phyloP scores from a whole-genome alignment of 345 rosid species.

The Brassica juncea region DNA sequence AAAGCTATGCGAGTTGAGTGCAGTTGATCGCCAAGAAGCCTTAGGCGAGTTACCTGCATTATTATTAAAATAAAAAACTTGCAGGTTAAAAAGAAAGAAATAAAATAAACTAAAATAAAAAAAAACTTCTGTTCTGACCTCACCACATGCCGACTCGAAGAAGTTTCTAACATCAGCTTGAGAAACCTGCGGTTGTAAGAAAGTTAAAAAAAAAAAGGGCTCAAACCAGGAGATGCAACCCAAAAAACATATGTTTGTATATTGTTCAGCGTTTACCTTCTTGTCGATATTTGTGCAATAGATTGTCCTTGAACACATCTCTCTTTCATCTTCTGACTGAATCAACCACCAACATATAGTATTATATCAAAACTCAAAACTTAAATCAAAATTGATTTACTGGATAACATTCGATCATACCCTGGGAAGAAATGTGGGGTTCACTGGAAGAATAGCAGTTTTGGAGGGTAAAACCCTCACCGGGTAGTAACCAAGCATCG shows the following conservation, averaged over 20 bases:
- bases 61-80: background rate
- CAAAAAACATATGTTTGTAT: background rate
- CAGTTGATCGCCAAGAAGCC: conserved; percentile 79
- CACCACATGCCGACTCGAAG: conserved; percentile 83
- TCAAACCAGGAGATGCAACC: background rate
- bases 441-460: conserved; percentile 93
- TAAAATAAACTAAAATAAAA: no score
- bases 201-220: background rate
- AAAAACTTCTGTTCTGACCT: conserved; percentile 50
- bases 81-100: background rate
- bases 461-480: conserved; percentile 89
- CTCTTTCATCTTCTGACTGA: conserved; percentile 96
- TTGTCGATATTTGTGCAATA: conserved; percentile 94
- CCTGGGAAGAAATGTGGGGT: conserved; percentile 90
- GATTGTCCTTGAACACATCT: conserved; percentile 87
- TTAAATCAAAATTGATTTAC: background rate
- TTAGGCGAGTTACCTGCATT: conserved; percentile 75
- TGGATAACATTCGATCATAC: conserved; percentile 42
- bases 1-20: conserved; percentile 91
- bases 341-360: conserved; percentile 17
- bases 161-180: conserved; percentile 79
- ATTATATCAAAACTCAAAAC: conserved; percentile 18
- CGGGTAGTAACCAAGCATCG: conserved; percentile 86
- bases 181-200: conserved; percentile 51
- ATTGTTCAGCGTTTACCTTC: conserved; percentile 49